A percentile compares a stretch with the other conserved stretches of the same genome.
phyloP scores from a whole-genome alignment of 148 eudicot genomes.

The Chenopodium quinoa region DNA sequence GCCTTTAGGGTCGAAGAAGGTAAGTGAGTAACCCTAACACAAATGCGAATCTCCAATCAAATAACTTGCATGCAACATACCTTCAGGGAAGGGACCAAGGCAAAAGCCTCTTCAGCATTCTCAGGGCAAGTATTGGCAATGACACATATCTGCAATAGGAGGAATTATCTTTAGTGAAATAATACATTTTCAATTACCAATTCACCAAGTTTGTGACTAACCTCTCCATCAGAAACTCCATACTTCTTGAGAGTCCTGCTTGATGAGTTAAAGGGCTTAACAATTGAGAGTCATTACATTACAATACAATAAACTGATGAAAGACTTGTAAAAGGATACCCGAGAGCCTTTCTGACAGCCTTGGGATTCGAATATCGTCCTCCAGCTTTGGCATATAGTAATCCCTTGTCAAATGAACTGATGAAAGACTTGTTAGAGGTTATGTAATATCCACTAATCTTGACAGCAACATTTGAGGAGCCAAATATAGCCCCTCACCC shows the following conservation, averaged over 20 bases:
- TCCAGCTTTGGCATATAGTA: conserved; percentile 64
- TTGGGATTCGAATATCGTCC: conserved; percentile 46
- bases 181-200: neutral
- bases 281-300: conserved; percentile 16
- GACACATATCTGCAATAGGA: conserved; percentile 59
- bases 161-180: neutral
- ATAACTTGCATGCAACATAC: conserved; percentile 32
- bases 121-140: conserved; percentile 75
- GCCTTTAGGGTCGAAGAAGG: conserved; percentile 31
- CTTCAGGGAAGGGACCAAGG: conserved; percentile 78
- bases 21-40: neutral
- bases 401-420: conserved; percentile 82
- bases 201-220: conserved; percentile 22
- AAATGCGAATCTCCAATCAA: neutral
- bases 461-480: neutral
- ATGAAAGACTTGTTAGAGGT: conserved; percentile 26
- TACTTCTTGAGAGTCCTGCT: conserved; percentile 60
- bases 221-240: conserved; percentile 84
- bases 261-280: conserved; percentile 49
- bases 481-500: neutral
- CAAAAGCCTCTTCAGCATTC: conserved; percentile 66
- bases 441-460: neutral
- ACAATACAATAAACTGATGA: neutral
- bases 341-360: conserved; percentile 55
- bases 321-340: conserved; percentile 63